Percentiles rank a stretch among this genome's conserved stretches.
Conservation (phyloP, 805 yeast species). For the Yarrowia keelungensis region DNA sequence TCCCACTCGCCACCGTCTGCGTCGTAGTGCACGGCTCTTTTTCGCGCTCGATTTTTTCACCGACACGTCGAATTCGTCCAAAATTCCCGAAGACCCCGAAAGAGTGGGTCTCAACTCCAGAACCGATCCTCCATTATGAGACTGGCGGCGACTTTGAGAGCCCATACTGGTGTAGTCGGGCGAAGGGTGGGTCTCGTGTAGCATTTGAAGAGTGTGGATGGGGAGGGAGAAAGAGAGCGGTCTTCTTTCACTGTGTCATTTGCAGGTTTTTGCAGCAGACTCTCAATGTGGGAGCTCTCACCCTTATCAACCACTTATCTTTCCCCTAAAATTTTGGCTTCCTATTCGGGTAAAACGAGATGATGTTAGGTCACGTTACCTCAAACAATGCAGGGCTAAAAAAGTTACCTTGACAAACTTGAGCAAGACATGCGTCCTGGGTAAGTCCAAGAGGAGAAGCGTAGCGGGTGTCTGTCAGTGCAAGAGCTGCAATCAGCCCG, state of each 20-base stretch:
- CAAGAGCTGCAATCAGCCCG: too few species aligned
- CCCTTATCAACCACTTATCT: conserved; percentile 36
- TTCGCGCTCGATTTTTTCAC: neutral
- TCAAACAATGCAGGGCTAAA: conserved; percentile 14
- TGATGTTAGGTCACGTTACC: conserved; percentile 39
- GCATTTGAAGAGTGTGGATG: conserved; percentile 1
- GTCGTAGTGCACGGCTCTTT: conserved; percentile 10
- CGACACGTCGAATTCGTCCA: conserved; percentile 14
- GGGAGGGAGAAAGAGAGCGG: neutral
- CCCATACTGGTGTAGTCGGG: conserved; percentile 38
- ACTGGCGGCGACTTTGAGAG: conserved; percentile 34
- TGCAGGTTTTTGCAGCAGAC: neutral
- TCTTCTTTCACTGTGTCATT: conserved; percentile 14
- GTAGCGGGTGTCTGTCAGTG: too few species aligned
- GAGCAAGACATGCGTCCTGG: too few species aligned
- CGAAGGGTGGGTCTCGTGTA: conserved; percentile 35
- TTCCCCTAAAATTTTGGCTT: conserved; percentile 31
- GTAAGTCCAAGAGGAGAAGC: too few species aligned
- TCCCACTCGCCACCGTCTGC: conserved; percentile 73
- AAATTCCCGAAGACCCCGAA: neutral
- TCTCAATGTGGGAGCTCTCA: neutral
- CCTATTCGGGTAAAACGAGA: conserved; percentile 13
- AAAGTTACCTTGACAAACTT: too few species aligned
- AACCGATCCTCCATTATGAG: conserved; percentile 27
- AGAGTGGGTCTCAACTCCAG: conserved; percentile 29